Evolutionary conservation across 352 stramenopile species (phyloP).

Genomic region (Phytophthora vignae): DNA sequence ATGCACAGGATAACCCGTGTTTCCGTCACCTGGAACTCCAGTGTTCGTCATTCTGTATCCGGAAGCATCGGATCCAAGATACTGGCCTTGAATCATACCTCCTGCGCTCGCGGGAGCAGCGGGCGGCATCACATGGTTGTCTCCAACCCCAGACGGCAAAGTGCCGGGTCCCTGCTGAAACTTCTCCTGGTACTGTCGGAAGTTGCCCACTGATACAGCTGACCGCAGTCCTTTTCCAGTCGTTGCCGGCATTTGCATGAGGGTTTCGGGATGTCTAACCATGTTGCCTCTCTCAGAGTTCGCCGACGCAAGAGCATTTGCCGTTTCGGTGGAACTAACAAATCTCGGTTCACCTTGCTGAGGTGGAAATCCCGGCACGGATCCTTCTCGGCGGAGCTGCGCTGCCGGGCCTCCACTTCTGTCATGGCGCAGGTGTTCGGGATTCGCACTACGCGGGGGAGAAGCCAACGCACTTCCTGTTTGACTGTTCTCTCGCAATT

Average conservation of each 20-base stretch:
- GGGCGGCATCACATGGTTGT: slow-evolving; percentile 13
- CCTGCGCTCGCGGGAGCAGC: slow-evolving; percentile 19
- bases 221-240: slow-evolving; percentile 52
- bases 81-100: slow-evolving; percentile 32
- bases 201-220: slow-evolving; percentile 78
- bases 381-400: slow-evolving; percentile 52
- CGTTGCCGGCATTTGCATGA: slow-evolving; percentile 19
- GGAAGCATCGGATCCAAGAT: slow-evolving; percentile 27
- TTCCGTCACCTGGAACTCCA: slow-evolving; percentile 13
- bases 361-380: slow-evolving; percentile 34
- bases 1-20: slow-evolving; percentile 27
- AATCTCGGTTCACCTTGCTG: slow-evolving; percentile 29
- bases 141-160: neutral
- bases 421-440: slow-evolving; percentile 25
- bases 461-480: slow-evolving; percentile 35
- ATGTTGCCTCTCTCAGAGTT: slow-evolving; percentile 29
- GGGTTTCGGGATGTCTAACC: slow-evolving; percentile 29
- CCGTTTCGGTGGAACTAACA: slow-evolving; percentile 16
- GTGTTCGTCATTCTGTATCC: slow-evolving; percentile 26
- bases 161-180: slow-evolving; percentile 32
- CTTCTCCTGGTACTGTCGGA: slow-evolving; percentile 72
- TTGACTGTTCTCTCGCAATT: slow-evolving; percentile 45
- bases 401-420: slow-evolving; percentile 18
- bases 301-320: slow-evolving; percentile 2
- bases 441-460: slow-evolving; percentile 33